Evolutionary conservation across 2,329 filamentous ascomycete species (phyloP).

Genomic region (Verticillium nubilum): DNA sequence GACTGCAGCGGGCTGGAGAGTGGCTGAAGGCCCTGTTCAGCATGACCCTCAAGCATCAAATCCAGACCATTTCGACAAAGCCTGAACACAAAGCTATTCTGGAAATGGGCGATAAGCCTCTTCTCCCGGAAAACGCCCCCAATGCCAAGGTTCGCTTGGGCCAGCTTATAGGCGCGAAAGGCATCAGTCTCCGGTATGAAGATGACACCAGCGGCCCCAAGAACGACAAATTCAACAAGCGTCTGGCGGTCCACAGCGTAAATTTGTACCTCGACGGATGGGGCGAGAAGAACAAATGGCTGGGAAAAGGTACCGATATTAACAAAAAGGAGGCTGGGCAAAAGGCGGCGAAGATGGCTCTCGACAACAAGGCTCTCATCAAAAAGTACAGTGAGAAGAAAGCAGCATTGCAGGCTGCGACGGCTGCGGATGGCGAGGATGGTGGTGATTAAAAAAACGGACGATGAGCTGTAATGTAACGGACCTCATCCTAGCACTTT

Average conservation of each 20-base stretch:
- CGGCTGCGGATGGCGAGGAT: neutral
- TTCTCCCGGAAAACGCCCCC: neutral
- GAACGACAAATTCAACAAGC: constrained; percentile 46
- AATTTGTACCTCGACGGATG: constrained; percentile 63
- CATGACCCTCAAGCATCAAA: constrained; percentile 52
- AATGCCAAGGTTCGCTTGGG: constrained; percentile 46
- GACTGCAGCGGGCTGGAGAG: constrained; percentile 52
- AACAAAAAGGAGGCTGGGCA: constrained; percentile 66
- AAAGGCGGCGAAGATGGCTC: constrained; percentile 57
- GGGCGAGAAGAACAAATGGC: constrained; percentile 55
- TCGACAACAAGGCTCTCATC: constrained; percentile 62
- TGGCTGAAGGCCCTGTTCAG: constrained; percentile 79
- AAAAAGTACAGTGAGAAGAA: constrained; percentile 44
- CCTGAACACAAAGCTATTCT: constrained; percentile 4
- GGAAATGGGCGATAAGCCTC: constrained; percentile 11
- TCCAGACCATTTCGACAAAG: constrained; percentile 21
- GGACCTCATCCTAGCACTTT: too few species aligned
- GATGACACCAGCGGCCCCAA: constrained; percentile 41
- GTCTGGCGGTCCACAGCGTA: constrained; percentile 55
- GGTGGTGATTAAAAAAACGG: neutral
- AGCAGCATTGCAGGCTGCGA: constrained; percentile 27
- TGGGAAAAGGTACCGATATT: constrained; percentile 59
- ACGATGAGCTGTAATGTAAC: too few species aligned
- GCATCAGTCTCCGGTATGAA: constrained; percentile 56
- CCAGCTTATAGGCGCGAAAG: constrained; percentile 47